A percentile compares a stretch with the other conserved stretches of the same genome.
These are phyloP conservation scores for Aspergillus nidulans DNA, from an alignment of 495 filamentous ascomycete genomes.

Conservation along the genomic window DNA sequence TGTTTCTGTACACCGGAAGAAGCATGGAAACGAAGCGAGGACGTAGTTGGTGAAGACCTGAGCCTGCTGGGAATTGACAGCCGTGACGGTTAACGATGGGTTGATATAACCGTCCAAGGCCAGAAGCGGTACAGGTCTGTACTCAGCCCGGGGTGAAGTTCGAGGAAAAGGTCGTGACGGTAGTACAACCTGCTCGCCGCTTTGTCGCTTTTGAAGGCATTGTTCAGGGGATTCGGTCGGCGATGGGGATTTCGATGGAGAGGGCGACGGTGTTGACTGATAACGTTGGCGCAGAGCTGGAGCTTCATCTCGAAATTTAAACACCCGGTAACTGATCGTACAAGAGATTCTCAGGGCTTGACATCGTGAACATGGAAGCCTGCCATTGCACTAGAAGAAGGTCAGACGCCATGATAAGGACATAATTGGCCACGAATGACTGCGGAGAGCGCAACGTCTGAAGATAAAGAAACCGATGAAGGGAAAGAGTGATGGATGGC, in stretches of 20 bases:
- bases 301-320: constrained; percentile 22
- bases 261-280: constrained; percentile 10
- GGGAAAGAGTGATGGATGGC: neutral
- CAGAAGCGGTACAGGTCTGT: constrained; percentile 3
- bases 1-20: constrained; percentile 25
- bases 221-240: constrained; percentile 1
- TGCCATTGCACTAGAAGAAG: constrained; percentile 28
- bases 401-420: neutral
- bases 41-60: constrained; percentile 27
- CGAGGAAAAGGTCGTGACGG: constrained; percentile 7
- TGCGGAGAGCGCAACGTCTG: neutral
- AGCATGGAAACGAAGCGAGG: constrained; percentile 24
- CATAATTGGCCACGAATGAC: neutral
- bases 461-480: neutral
- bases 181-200: neutral
- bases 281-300: constrained; percentile 23
- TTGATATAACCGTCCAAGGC: constrained; percentile 21
- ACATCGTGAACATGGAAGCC: constrained; percentile 28
- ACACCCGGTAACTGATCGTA: constrained; percentile 17
- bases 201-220: neutral
- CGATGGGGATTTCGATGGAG: constrained; percentile 2
- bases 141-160: neutral
- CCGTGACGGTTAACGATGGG: constrained; percentile 23
- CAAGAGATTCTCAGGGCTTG: constrained; percentile 22
- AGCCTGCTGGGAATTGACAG: constrained; percentile 23